phyloP scores from a whole-genome alignment of 2,329 filamentous ascomycete genomes.

The Lecanicillium sp. region DNA sequence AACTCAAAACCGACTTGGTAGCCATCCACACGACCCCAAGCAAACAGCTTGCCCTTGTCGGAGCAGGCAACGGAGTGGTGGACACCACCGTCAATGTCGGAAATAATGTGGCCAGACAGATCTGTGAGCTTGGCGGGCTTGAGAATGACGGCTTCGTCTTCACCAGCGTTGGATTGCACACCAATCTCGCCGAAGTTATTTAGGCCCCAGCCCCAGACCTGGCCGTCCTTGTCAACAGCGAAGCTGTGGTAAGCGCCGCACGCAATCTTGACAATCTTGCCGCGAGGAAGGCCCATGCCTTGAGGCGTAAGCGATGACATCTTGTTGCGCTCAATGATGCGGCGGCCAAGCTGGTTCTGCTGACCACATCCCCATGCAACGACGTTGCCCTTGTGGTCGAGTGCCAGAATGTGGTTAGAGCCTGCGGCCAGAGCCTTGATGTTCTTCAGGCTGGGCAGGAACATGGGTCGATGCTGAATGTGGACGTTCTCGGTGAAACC shows the following conservation, averaged over 20 bases:
- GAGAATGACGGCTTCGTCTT: slow-evolving; percentile 59
- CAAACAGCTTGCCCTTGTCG: slow-evolving; percentile 46
- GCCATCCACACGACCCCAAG: slow-evolving; percentile 52
- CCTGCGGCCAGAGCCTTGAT: slow-evolving; percentile 58
- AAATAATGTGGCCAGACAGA: slow-evolving; percentile 57
- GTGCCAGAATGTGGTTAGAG: slow-evolving; percentile 63
- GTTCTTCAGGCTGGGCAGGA: slow-evolving; percentile 57
- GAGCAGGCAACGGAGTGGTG: slow-evolving; percentile 68
- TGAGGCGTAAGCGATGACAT: slow-evolving; percentile 55
- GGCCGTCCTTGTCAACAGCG: slow-evolving; percentile 61
- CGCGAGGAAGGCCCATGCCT: slow-evolving; percentile 47
- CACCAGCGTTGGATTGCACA: slow-evolving; percentile 46
- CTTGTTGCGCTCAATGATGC: slow-evolving; percentile 54
- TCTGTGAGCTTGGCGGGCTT: slow-evolving; percentile 59
- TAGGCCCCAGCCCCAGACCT: slow-evolving; percentile 74
- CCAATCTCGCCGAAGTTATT: slow-evolving; percentile 82
- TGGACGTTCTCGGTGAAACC: slow-evolving; percentile 51
- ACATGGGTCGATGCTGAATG: slow-evolving; percentile 40
- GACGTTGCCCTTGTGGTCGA: slow-evolving; percentile 57
- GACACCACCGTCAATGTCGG: slow-evolving; percentile 58
- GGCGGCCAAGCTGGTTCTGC: slow-evolving; percentile 56
- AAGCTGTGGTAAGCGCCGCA: slow-evolving; percentile 79
- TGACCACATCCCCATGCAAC: slow-evolving; percentile 67
- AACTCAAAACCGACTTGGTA: slow-evolving; percentile 49
- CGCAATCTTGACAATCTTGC: slow-evolving; percentile 45